These are phyloP conservation scores for Zhuliangozyma blackwelliae DNA, from an alignment of 1,139 yeast species.

Conservation along the genomic window DNA sequence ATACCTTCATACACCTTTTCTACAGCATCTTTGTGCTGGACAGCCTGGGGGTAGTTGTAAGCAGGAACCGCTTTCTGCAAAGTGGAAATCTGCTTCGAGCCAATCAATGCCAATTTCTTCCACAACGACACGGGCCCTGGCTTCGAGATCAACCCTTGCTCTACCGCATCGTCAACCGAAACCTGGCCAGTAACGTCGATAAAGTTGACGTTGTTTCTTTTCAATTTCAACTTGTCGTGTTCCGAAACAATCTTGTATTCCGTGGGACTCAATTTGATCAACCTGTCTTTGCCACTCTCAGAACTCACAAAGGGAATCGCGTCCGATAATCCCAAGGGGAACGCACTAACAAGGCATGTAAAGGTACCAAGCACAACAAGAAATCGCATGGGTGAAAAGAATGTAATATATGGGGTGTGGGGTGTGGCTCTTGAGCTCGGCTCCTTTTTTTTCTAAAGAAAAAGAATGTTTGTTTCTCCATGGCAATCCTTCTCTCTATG, in stretches of 20 bases:
- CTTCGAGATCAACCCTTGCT: constrained; percentile 23
- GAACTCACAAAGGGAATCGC: constrained; percentile 5
- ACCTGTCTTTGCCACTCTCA: constrained; percentile 16
- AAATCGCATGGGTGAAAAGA: constrained; percentile 5
- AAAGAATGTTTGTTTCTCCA: too few relatives aligned
- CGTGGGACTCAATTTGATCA: constrained; percentile 37
- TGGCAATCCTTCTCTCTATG: too few relatives aligned
- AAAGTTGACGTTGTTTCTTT: constrained; percentile 53
- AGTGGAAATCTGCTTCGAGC: constrained; percentile 28
- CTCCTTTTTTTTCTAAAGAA: too few relatives aligned
- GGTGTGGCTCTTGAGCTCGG: too few relatives aligned
- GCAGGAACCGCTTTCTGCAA: constrained; percentile 27
- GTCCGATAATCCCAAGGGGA: constrained; percentile 11
- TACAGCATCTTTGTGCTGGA: constrained; percentile 39
- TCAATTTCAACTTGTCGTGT: constrained; percentile 50
- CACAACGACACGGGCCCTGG: constrained; percentile 11
- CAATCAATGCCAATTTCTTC: constrained; percentile 17
- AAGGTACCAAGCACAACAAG: constrained; percentile 4
- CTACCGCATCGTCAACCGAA: constrained; percentile 31
- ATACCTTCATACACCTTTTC: constrained; percentile 35
- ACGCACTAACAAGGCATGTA: constrained; percentile 9
- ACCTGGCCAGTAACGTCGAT: constrained; percentile 63
- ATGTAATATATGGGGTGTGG: not conserved
- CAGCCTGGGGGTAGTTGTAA: constrained; percentile 53
- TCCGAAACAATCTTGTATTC: constrained; percentile 48